Evolutionary conservation across 2,329 filamentous ascomycete species (phyloP), one percentile per base, ranked within the genome.

Genomic region (Drechmeria coniospora): DNA sequence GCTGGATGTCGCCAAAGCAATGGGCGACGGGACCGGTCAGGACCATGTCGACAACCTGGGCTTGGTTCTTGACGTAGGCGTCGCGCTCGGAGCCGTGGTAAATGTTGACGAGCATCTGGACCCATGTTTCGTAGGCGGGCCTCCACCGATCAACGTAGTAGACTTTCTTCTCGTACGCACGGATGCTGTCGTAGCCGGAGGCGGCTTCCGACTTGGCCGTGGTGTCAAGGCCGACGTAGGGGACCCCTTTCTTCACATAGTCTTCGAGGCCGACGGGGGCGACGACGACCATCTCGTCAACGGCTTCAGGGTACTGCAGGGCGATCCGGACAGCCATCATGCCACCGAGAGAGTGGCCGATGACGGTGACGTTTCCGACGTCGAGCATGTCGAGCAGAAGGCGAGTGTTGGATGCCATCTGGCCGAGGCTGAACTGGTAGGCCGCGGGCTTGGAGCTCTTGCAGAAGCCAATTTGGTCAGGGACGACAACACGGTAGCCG

Each of bases 381-480:
- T 45, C 48, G 14, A 68, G 49, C 2, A 52, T 46, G 26, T 53
- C 36, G 8, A 69, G 50, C 5, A 70, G 47, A n/a, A 46, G 49
- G 22, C 54, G 50, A 9, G 62, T 68, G 48, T 68, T 69, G 36
- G 50, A 49, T 2, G 61, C 57, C 6, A 68, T 46, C 42, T 68
- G 63, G 18, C 59, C 53, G 6, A 68, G 49, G 15, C 54, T 63
- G 47, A 64, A 68, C 40, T 68, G 63, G 41, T 68, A 69, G 9
- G 40, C 38, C 2, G 41, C 39, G 0, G 63, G 60, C 44, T 69
- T 69, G 15, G 57, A 55, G 7, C 63, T 68, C 44, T 68, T 68
- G 56, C 65, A 70, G 47, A 66, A 70, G 32, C 65, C 65, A 25
- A 70, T 47, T 35, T 69, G 63, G 36, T 70, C 65, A 0, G 63